Percentiles rank a stretch among this genome's conserved stretches.
Conservation (phyloP, 148 eudicot species). For the Chenopodium suecicum region DNA sequence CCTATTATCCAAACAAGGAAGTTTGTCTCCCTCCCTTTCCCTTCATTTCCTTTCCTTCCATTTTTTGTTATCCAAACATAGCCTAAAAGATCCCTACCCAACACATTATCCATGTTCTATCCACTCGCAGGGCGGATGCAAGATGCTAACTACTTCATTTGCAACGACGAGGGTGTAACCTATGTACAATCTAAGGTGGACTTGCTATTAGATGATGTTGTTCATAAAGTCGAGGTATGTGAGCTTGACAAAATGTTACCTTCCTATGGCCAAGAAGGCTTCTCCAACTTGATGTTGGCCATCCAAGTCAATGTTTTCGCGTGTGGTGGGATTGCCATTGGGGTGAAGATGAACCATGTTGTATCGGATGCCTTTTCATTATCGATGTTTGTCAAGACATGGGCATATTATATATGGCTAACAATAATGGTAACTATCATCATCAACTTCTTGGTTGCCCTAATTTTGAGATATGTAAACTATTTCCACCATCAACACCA, state of each 20-base stretch:
- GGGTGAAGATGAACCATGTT: conserved; percentile 27
- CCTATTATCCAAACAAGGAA: too few species aligned
- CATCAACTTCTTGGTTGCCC: not conserved
- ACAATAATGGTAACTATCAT: not conserved
- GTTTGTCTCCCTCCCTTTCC: too few species aligned
- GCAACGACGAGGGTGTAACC: conserved; percentile 32
- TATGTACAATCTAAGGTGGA: conserved; percentile 12
- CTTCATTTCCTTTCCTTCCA: too few species aligned
- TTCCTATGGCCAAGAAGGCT: not conserved
- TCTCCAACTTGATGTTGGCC: not conserved
- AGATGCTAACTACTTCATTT: conserved; percentile 11
- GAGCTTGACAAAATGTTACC: conserved; percentile 16
- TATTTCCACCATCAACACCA: conserved; percentile 28
- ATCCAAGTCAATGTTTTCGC: conserved; percentile 11
- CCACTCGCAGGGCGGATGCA: conserved; percentile 32
- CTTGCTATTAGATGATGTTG: not conserved
- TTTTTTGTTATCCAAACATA: too few species aligned
- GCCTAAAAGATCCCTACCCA: conserved; percentile 3
- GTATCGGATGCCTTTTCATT: conserved; percentile 34
- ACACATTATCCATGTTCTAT: conserved; percentile 25
- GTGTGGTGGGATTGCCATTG: conserved; percentile 40
- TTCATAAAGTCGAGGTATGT: not conserved
- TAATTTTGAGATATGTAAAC: not conserved
- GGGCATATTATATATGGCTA: conserved; percentile 24
- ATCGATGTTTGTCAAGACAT: conserved; percentile 24